Percentiles rank a stretch among this genome's conserved stretches.
These are phyloP conservation scores for Primulina huaijiensis DNA, from an alignment of 257 asterid species.

Conservation along the genomic window DNA sequence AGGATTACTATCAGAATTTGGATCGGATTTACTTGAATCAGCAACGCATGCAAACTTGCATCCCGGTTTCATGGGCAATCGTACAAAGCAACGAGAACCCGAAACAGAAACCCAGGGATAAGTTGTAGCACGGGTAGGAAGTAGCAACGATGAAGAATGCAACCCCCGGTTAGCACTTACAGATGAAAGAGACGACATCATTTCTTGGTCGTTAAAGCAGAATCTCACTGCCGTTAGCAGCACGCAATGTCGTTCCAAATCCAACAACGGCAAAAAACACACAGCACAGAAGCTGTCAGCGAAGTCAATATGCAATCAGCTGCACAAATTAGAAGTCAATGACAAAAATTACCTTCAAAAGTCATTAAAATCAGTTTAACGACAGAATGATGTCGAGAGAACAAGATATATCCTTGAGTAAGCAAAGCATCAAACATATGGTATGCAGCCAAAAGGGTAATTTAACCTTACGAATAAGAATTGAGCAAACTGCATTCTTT, in stretches of 20 bases:
- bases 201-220: slow-evolving; percentile 21
- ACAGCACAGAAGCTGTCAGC: background rate
- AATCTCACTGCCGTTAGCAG: slow-evolving; percentile 20
- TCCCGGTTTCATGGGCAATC: slow-evolving; percentile 18
- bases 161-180: slow-evolving; percentile 22
- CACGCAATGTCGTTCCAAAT: background rate
- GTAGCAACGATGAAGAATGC: slow-evolving; percentile 30
- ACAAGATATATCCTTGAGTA: background rate
- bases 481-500: too few relatives aligned
- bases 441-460: slow-evolving; percentile 15
- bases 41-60: slow-evolving; percentile 36
- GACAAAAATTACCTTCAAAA: background rate
- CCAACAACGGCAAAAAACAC: slow-evolving; percentile 3
- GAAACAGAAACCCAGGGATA: slow-evolving; percentile 24
- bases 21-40: slow-evolving; percentile 34
- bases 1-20: slow-evolving; percentile 30
- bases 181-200: slow-evolving; percentile 39
- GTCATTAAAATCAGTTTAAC: slow-evolving; percentile 8
- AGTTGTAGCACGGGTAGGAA: slow-evolving; percentile 20
- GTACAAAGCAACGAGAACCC: slow-evolving; percentile 23
- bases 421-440: slow-evolving; percentile 40
- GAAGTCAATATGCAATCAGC: background rate
- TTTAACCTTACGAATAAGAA: too few relatives aligned
- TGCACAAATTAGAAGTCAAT: background rate
- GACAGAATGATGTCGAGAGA: slow-evolving; percentile 12